A percentile compares a stretch with the other conserved stretches of the same genome.
Evolutionary conservation across 768 basidiomycete species (phyloP).

Genomic region (Sistotremastrum suecicum): DNA sequence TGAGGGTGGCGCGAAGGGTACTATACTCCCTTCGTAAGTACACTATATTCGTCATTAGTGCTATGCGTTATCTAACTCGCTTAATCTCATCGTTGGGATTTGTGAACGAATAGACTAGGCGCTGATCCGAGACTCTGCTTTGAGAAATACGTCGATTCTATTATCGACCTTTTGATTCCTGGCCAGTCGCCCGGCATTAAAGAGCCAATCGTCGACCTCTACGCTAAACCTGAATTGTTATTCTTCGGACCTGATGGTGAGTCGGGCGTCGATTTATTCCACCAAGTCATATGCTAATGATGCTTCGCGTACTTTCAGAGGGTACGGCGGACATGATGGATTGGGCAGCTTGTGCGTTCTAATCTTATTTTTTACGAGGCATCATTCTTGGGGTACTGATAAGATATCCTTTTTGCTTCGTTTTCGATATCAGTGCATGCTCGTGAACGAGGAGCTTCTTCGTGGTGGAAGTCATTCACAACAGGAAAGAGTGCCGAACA

Average conservation of each 20-base stretch:
- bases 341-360: constrained; percentile 80
- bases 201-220: constrained; percentile 79
- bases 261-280: constrained; percentile 8
- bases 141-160: constrained; percentile 93
- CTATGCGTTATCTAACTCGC: no score
- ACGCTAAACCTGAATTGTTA: constrained; percentile 80
- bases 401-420: background rate
- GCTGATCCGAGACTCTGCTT: constrained; percentile 78
- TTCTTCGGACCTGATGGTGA: constrained; percentile 91
- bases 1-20: constrained; percentile 94
- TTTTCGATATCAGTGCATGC: constrained; percentile 51
- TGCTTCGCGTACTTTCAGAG: constrained; percentile 29
- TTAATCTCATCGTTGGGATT: background rate
- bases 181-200: constrained; percentile 97
- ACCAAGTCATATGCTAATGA: background rate
- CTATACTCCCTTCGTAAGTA: constrained; percentile 78
- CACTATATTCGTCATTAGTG: no score
- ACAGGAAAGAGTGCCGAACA: constrained; percentile 86
- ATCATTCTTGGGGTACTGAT: background rate
- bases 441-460: constrained; percentile 75
- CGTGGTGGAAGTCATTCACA: constrained; percentile 99
- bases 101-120: constrained; percentile 38
- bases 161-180: constrained; percentile 92
- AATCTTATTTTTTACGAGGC: background rate
- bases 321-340: constrained; percentile 99